Conservation (phyloP, 2,329 filamentous ascomycete genomes). For the Aspergillus glaucus region DNA sequence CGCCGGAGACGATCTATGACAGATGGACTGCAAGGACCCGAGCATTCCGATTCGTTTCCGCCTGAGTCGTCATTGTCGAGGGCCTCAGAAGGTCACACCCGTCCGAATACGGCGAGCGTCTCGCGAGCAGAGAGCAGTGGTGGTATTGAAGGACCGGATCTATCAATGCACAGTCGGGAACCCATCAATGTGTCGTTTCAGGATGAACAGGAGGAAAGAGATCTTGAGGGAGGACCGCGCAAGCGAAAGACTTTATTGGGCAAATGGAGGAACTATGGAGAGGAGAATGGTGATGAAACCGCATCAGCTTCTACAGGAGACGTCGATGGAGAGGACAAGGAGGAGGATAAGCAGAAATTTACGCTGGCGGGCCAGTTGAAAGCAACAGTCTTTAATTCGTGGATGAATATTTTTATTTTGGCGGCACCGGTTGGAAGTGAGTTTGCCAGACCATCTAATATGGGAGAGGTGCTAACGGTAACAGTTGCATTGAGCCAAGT, state of each 20-base stretch:
- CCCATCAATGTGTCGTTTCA: conserved; percentile 24
- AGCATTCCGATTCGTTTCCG: conserved; percentile 21
- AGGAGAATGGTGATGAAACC: conserved; percentile 6
- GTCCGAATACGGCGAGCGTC: conserved; percentile 1
- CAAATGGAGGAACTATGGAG: conserved; percentile 9
- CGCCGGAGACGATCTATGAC: conserved; percentile 20
- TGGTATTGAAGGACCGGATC: conserved; percentile 11
- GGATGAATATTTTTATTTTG: conserved; percentile 77
- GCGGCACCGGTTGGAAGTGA: conserved; percentile 67
- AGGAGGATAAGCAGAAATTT: conserved; percentile 26
- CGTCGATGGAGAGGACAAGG: not conserved
- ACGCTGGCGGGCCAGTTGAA: conserved; percentile 42
- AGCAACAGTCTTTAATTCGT: conserved; percentile 71
- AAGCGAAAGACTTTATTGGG: conserved; percentile 19
- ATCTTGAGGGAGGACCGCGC: conserved; percentile 14
- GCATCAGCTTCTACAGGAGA: not conserved
- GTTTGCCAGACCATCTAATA: conserved; percentile 3
- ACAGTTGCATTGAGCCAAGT: conserved; percentile 62
- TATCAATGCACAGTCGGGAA: conserved; percentile 23
- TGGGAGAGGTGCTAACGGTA: conserved; percentile 3
- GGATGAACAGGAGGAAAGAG: conserved; percentile 7
- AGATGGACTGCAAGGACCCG: conserved; percentile 15
- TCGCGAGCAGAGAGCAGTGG: conserved; percentile 9
- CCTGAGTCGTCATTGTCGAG: conserved; percentile 12
- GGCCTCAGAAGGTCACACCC: conserved; percentile 11